These are phyloP conservation scores for Colletotrichum phormii DNA, from an alignment of 2,329 filamentous ascomycete genomes.

Conservation along the genomic window DNA sequence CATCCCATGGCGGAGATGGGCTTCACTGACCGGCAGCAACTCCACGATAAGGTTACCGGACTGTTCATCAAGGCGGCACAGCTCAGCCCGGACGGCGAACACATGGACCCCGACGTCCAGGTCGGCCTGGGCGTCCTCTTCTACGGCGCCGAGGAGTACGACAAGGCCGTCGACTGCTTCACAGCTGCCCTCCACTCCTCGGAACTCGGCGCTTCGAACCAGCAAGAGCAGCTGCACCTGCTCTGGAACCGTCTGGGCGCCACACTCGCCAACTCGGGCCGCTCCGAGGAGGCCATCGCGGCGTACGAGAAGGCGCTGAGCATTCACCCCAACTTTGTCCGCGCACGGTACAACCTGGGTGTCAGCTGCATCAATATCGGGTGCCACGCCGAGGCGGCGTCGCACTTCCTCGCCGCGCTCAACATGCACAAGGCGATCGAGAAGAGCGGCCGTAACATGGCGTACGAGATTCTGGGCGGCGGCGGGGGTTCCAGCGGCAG, in stretches of 20 bases:
- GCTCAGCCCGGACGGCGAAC: constrained; percentile 88
- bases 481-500: constrained; percentile 49
- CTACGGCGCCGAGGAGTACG: constrained; percentile 97
- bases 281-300: constrained; percentile 94
- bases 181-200: constrained; percentile 87
- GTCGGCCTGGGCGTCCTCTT: constrained; percentile 97
- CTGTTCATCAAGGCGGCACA: constrained; percentile 94
- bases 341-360: constrained; percentile 95
- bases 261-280: constrained; percentile 93
- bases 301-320: constrained; percentile 94
- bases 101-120: constrained; percentile 99
- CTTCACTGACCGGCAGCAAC: constrained; percentile 90
- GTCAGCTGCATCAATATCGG: constrained; percentile 98
- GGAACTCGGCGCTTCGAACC: constrained; percentile 86
- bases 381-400: constrained; percentile 91
- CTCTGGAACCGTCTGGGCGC: constrained; percentile 98
- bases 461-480: constrained; percentile 80
- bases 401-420: constrained; percentile 90
- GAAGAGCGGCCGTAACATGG: constrained; percentile 83
- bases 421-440: constrained; percentile 97
- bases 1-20: constrained; percentile 85
- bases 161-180: constrained; percentile 99
- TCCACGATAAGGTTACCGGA: constrained; percentile 91
- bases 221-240: constrained; percentile 87
- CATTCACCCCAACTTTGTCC: constrained; percentile 94